Base-by-base conservation (phyloP, 1,139 yeast species). In the Arxiozyma slooffiae region DNA sequence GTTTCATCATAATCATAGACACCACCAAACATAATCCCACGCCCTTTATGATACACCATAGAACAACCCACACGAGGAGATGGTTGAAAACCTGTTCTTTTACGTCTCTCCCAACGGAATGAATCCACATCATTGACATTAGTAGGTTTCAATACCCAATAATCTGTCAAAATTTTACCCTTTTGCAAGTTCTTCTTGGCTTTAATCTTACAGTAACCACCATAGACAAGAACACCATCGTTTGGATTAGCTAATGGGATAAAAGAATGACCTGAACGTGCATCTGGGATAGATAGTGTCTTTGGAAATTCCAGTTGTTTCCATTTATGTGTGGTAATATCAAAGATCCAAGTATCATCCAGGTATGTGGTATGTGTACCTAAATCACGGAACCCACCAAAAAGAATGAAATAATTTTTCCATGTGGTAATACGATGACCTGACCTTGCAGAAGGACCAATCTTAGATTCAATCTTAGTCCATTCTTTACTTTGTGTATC, bases 61-160 rank as follows among this genome's bases (percentile, higher is more conserved):
- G 95, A 83, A 63, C 96, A 86, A 0, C 98, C 98, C n/a, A 87
- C 97, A 61, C 98, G 78, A 22, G 97, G 86, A 4, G 89, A 78
- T 4, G 96, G 96, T 50, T 82, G 88, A 63, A 82, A 84, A 1
- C 96, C 96, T 62, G 88, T 94, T 59, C 86, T 88, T 56, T 86
- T 80, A 58, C 96, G 78, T 63, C 97, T 76, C 67, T 92, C 97
- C 82, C 96, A 89, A 55, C 94, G 72, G 7, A 86, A 75, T 3
- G 78, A 84, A 56, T 80, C 78, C n/a, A 90, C 76, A 63, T 90
- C 97, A 16, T 84, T 69, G 66, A 87, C 87, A 95, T 90, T 88
- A 8, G 24, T 38, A 14, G 41, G 41, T 63, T 84, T 87, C 61
- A 92, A 71, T 16, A 80, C 66, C 98, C 98, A 92, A 50, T 87